phyloP scores from a whole-genome alignment of 768 basidiomycete genomes.

The Trichaptum fuscoviolaceum region DNA sequence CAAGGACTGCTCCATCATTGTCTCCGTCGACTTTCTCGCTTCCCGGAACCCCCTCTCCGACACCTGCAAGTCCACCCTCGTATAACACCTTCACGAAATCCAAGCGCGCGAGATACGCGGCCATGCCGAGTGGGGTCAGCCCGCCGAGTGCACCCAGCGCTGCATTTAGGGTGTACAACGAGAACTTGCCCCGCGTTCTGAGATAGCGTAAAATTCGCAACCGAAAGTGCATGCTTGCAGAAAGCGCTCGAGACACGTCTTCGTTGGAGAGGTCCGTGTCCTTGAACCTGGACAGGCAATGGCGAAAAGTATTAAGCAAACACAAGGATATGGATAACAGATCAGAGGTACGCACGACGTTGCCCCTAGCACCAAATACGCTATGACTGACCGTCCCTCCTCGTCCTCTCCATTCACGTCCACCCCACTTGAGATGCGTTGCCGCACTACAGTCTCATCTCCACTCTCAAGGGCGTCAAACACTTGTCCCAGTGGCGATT shows the following conservation, averaged over 20 bases:
- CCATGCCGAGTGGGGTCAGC: slow-evolving; percentile 73
- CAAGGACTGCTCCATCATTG: slow-evolving; percentile 56
- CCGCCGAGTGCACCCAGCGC: slow-evolving; percentile 58
- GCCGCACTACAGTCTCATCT: slow-evolving; percentile 46
- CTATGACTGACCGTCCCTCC: slow-evolving; percentile 56
- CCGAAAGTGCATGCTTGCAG: slow-evolving; percentile 26
- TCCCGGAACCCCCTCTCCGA: too few species aligned
- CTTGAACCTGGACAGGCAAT: not conserved
- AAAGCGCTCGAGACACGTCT: slow-evolving; percentile 6
- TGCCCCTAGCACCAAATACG: slow-evolving; percentile 52
- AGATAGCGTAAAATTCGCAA: slow-evolving; percentile 53
- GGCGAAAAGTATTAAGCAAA: not conserved
- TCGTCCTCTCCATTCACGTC: slow-evolving; percentile 64
- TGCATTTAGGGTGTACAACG: slow-evolving; percentile 69
- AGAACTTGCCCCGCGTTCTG: slow-evolving; percentile 49
- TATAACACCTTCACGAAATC: slow-evolving; percentile 59
- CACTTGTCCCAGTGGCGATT: slow-evolving; percentile 5
- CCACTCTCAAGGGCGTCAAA: slow-evolving; percentile 46
- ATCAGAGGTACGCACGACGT: slow-evolving; percentile 51
- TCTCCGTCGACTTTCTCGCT: slow-evolving; percentile 15
- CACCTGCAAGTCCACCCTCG: slow-evolving; percentile 30
- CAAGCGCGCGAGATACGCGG: slow-evolving; percentile 69
- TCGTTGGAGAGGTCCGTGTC: slow-evolving; percentile 4
- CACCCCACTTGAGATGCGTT: slow-evolving; percentile 52
- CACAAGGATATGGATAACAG: slow-evolving; percentile 28